These are phyloP conservation scores for Cupressus sempervirens DNA, from an alignment of 75 land plant genomes.

Conservation along the genomic window DNA sequence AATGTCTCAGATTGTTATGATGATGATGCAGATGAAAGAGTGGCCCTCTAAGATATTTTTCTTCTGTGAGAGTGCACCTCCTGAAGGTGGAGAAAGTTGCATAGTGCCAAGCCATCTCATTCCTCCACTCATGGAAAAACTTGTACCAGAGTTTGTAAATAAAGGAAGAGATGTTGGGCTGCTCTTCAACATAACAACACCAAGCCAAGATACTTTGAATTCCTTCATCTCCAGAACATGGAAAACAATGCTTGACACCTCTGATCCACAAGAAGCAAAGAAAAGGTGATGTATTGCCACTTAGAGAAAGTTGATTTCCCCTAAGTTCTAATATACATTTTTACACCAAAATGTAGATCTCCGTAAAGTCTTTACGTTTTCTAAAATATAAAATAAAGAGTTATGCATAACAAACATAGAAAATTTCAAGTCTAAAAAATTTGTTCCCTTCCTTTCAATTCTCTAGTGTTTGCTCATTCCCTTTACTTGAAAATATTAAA, in stretches of 20 bases:
- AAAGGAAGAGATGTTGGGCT: slow-evolving; percentile 20
- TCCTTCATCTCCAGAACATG: slow-evolving; percentile 32
- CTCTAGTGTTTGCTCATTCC: no score
- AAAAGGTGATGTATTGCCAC: slow-evolving; percentile 13
- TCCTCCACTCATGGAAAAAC: slow-evolving; percentile 14
- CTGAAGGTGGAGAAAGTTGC: slow-evolving; percentile 32
- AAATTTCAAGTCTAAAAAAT: no score
- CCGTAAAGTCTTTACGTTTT: no score
- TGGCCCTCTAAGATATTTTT: slow-evolving; percentile 30
- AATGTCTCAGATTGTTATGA: not conserved
- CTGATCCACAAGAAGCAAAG: slow-evolving; percentile 25
- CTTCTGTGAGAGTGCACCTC: slow-evolving; percentile 33
- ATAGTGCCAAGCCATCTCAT: slow-evolving; percentile 20
- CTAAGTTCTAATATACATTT: no score
- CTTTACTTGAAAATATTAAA: no score
- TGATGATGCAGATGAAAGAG: slow-evolving; percentile 3
- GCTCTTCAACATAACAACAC: slow-evolving; percentile 15
- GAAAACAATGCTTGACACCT: slow-evolving; percentile 20
- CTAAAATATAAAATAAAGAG: no score
- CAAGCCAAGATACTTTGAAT: slow-evolving; percentile 7
- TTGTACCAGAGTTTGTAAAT: slow-evolving; percentile 17
- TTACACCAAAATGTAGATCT: no score
- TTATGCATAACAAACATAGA: no score
- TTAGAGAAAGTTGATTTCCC: no score
- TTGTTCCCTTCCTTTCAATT: no score